Percentiles rank a stretch among this genome's conserved stretches.
Conservation (phyloP, 768 basidiomycete species). For the Leccinum boreale region DNA sequence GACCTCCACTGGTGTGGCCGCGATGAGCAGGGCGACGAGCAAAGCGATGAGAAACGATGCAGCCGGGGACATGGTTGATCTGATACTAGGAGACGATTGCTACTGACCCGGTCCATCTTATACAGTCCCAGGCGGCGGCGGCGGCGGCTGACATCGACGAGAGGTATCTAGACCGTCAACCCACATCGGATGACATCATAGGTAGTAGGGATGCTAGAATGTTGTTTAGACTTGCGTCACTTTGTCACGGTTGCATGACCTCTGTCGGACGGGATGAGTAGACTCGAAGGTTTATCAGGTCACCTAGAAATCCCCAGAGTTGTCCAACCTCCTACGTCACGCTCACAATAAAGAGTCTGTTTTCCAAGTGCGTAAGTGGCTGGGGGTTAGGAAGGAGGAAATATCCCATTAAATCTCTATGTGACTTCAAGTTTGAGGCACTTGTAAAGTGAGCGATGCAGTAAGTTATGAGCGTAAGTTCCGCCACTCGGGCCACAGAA, state of each 20-base stretch:
- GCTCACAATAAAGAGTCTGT: too few species aligned
- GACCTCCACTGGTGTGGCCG: conserved; percentile 42
- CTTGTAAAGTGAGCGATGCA: too few species aligned
- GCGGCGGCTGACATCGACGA: not conserved
- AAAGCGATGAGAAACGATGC: conserved; percentile 34
- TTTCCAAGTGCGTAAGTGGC: too few species aligned
- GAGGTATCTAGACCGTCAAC: not conserved
- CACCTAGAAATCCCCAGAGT: not conserved
- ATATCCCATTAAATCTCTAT: too few species aligned
- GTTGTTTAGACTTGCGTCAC: not conserved
- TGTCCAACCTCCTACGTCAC: not conserved
- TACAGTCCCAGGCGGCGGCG: not conserved
- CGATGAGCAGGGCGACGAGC: conserved; percentile 44
- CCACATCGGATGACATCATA: not conserved
- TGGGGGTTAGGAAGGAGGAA: too few species aligned
- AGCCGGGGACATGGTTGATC: not conserved
- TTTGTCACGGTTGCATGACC: not conserved
- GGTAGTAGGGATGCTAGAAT: not conserved
- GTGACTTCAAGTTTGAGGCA: too few species aligned
- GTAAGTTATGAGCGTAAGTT: too few species aligned
- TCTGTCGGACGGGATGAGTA: not conserved
- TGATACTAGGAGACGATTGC: not conserved
- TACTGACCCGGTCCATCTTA: not conserved
- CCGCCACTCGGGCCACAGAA: too few species aligned
- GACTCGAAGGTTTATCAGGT: not conserved